phyloP scores from a whole-genome alignment of 169 alveolate species.

The Plasmodium reichenowi region DNA sequence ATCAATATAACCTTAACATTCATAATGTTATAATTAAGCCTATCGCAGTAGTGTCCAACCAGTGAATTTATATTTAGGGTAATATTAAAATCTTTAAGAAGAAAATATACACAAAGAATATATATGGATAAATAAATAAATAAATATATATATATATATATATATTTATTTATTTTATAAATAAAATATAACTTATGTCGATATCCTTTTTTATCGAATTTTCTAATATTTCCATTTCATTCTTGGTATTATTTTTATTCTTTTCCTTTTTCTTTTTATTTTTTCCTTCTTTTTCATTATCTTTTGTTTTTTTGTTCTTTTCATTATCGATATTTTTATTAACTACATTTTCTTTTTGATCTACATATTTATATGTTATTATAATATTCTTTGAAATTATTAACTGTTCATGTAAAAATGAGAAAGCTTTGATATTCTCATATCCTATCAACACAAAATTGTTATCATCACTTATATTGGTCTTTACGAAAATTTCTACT shows the following conservation, averaged over 20 bases:
- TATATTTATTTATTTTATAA: not conserved
- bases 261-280: conserved; percentile 48
- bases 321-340: not conserved
- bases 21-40: conserved; percentile 50
- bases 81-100: conserved; percentile 26
- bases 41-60: conserved; percentile 37
- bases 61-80: conserved; percentile 60
- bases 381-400: conserved; percentile 32
- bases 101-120: not conserved
- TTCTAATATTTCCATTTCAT: conserved; percentile 1
- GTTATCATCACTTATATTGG: conserved; percentile 7
- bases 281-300: conserved; percentile 19
- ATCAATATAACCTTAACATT: conserved; percentile 26
- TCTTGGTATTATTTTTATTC: conserved; percentile 20
- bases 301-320: conserved; percentile 6
- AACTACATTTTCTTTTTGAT: not conserved
- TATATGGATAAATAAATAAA: not conserved
- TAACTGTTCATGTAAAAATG: conserved; percentile 71
- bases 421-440: conserved; percentile 40
- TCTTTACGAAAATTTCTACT: conserved; percentile 31
- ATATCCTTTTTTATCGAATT: conserved; percentile 22
- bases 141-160: not conserved
- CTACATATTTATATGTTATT: conserved; percentile 33
- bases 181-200: conserved; percentile 17
- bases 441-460: conserved; percentile 34